phyloP scores from a whole-genome alignment of 2,329 filamentous ascomycete species.

The Paecilomyces niveus region DNA sequence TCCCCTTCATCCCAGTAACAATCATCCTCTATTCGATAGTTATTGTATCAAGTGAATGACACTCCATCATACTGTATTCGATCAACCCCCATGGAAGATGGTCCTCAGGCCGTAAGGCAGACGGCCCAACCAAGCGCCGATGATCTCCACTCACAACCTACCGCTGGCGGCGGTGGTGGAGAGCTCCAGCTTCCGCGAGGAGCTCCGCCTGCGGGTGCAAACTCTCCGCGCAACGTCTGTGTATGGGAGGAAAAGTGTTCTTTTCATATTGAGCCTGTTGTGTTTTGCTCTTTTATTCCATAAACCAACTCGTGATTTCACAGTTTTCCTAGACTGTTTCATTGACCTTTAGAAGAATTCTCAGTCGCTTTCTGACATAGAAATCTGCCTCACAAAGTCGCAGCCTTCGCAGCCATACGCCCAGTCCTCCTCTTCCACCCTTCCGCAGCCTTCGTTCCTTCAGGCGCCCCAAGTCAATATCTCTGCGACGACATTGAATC shows the following conservation, averaged over 20 bases:
- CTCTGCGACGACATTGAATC: not conserved
- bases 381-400: not conserved
- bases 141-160: not conserved
- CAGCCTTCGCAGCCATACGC: not conserved
- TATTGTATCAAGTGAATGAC: not conserved
- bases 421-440: not conserved
- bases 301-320: no score
- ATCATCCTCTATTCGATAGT: no score
- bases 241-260: constrained; percentile 7
- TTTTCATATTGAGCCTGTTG: not conserved
- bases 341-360: no score
- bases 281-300: not conserved
- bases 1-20: not conserved
- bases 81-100: not conserved
- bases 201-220: not conserved
- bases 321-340: no score
- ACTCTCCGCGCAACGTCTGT: constrained; percentile 7
- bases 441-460: not conserved
- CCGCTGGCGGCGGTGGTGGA: not conserved
- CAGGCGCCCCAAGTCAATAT: not conserved
- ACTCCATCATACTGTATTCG: not conserved
- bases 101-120: not conserved
- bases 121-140: not conserved
- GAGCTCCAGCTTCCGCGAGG: not conserved
- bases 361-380: not conserved